Percentiles rank a stretch among this genome's conserved stretches.
Evolutionary conservation across 139 green algal genomes (phyloP).

Genomic region (Chlamydomonas schloesseri): DNA sequence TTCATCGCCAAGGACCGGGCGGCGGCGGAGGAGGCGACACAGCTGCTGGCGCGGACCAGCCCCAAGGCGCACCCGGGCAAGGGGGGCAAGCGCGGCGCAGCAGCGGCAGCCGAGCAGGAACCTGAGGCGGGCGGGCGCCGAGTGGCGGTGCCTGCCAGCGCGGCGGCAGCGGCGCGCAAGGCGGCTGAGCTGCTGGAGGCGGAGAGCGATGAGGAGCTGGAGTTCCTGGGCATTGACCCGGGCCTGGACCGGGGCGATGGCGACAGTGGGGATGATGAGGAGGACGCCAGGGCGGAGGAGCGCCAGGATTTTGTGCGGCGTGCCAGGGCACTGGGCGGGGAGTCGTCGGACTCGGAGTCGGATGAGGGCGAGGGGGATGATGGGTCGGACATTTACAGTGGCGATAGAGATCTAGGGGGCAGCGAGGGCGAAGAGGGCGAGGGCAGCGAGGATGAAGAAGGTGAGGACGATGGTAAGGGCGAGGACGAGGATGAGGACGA

Average conservation of each 20-base stretch:
- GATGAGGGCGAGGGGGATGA: neutral
- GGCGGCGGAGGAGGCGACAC: neutral
- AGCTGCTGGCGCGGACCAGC: too few relatives aligned
- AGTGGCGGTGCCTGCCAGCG: neutral
- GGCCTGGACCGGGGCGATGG: neutral
- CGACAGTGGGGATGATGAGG: neutral
- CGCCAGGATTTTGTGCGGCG: neutral
- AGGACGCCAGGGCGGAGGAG: neutral
- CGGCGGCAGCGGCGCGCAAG: neutral
- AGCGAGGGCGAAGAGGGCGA: neutral
- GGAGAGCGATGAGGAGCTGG: constrained; percentile 37
- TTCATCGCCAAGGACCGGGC: neutral
- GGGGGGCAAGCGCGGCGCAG: neutral
- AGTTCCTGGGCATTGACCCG: constrained; percentile 22
- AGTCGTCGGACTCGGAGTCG: neutral
- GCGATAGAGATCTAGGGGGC: neutral
- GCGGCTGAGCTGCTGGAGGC: neutral
- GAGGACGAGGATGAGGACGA: neutral
- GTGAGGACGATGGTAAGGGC: neutral
- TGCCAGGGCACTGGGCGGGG: too few relatives aligned
- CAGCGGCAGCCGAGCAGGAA: neutral
- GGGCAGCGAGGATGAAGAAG: neutral
- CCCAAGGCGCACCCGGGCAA: too few relatives aligned
- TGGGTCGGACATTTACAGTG: neutral
- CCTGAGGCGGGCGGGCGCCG: neutral